These are phyloP conservation scores for Zhuliangozyma parablackwelliae DNA, from an alignment of 1,139 yeast species.

Conservation along the genomic window DNA sequence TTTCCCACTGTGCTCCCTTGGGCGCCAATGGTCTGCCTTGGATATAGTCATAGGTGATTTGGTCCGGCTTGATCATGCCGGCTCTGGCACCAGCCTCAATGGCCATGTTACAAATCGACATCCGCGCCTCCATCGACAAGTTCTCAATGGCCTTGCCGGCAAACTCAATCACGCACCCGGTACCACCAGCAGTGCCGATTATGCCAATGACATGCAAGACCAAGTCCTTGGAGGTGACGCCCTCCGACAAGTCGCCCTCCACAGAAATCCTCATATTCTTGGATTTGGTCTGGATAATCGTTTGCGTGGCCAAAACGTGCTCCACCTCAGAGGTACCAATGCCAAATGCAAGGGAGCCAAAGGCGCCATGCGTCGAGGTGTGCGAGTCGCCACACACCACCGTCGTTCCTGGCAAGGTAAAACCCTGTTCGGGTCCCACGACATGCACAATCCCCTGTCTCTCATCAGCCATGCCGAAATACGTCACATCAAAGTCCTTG, in stretches of 20 bases:
- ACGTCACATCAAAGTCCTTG: slow-evolving; percentile 80
- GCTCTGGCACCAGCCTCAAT: slow-evolving; percentile 99
- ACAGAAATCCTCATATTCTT: slow-evolving; percentile 90
- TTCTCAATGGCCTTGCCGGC: slow-evolving; percentile 91
- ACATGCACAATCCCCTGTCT: slow-evolving; percentile 98
- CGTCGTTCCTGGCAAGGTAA: slow-evolving; percentile 96
- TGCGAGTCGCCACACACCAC: slow-evolving; percentile 99
- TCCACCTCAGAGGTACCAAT: slow-evolving; percentile 99
- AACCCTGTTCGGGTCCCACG: slow-evolving; percentile 98
- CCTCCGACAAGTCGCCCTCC: slow-evolving; percentile 77
- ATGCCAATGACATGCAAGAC: slow-evolving; percentile 91
- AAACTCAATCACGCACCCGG: slow-evolving; percentile 94
- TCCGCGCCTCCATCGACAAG: slow-evolving; percentile 96
- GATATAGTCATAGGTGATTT: slow-evolving; percentile 78
- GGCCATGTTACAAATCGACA: slow-evolving; percentile 99
- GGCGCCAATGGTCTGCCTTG: slow-evolving; percentile 96
- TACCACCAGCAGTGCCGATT: slow-evolving; percentile 99
- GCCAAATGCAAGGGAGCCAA: slow-evolving; percentile 97
- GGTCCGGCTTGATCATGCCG: slow-evolving; percentile 97
- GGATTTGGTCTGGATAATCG: slow-evolving; percentile 88
- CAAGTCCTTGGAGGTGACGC: slow-evolving; percentile 93
- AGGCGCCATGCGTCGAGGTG: slow-evolving; percentile 98
- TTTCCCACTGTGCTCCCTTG: slow-evolving; percentile 88
- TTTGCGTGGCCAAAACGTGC: slow-evolving; percentile 96
- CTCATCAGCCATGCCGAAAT: slow-evolving; percentile 88